These are phyloP conservation scores for Fragaria nilgerrensis DNA, from an alignment of 306 rosid genomes.

Conservation along the genomic window DNA sequence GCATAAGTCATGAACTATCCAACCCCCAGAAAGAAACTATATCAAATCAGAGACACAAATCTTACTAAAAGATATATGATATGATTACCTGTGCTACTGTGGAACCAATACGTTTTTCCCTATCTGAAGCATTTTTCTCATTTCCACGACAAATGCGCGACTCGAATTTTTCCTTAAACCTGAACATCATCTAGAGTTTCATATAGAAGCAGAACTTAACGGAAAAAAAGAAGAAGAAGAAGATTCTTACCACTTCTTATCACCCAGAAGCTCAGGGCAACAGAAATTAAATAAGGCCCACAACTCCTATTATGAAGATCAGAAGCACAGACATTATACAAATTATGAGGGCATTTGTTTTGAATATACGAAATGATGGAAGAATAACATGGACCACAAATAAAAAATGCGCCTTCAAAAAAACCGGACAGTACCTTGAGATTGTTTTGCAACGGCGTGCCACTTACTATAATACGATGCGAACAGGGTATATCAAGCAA, in stretches of 20 bases:
- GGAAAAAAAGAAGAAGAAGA: conserved; percentile 19
- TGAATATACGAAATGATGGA: neutral
- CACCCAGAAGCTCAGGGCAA: conserved; percentile 88
- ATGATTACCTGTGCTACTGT: conserved; percentile 68
- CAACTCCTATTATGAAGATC: conserved; percentile 54
- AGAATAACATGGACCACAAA: neutral
- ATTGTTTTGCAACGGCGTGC: conserved; percentile 93
- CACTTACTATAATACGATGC: conserved; percentile 81
- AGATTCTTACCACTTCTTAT: conserved; percentile 61
- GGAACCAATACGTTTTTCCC: conserved; percentile 70
- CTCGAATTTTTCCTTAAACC: conserved; percentile 80
- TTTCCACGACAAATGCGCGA: conserved; percentile 76
- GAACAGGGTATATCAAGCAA: conserved; percentile 84
- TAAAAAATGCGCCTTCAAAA: neutral
- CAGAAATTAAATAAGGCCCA: conserved; percentile 95
- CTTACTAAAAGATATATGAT: neutral
- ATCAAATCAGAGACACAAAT: neutral
- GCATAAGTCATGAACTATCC: neutral
- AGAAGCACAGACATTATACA: conserved; percentile 5
- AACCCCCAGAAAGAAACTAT: neutral
- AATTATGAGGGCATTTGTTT: conserved; percentile 16
- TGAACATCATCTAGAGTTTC: conserved; percentile 34
- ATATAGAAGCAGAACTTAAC: conserved; percentile 25
- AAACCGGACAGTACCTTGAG: conserved; percentile 55
- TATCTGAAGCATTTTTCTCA: conserved; percentile 76